Evolutionary conservation across 2,329 filamentous ascomycete genomes (phyloP), one percentile per base, ranked within the genome.

Genomic region (Cladosporium sp.): DNA sequence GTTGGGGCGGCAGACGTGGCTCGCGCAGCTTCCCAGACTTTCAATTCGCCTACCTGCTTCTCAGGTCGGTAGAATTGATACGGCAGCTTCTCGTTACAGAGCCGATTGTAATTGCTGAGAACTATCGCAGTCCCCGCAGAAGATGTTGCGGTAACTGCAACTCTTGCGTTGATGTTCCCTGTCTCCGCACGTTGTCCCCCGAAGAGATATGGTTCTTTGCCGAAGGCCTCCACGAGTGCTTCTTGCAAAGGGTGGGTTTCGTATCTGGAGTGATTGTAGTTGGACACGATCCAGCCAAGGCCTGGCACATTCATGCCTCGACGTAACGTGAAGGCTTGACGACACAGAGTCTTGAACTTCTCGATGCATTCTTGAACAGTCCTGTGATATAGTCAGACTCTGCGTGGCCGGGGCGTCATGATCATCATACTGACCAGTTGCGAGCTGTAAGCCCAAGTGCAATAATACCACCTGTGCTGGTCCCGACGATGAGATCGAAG

Each of bases 1-100:
- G 76, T 78, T 3, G 83, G 81, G 3, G 82, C 80, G 8, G 83
- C 82, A 2, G 79, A 80, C 1, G 82, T 84, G 7, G 83, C 83
- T 15, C 81, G 75, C 2, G 80, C 78, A 15, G 81, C 81, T 75
- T 85, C 81, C 83, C 83, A 85, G 5, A 80, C 76, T 65, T 78
- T 79, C 54, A 82, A 59, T 67, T 82, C 80, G 8, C 68, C 60
- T 1, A 71, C 44, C 0, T 70, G 68, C 28, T 74, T 69, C 26
- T 80, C 75, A 4, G 75, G 75, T 8, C 79, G 69, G 15, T 77
- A 71, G 66, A 81, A 80, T 18, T 71, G 68, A 68, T 79, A 80
- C 28, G 61, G 58, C 8, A 65, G 67, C 69, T 34, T 51, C 1
- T 65, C 41, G 26, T n/a, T 60, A 26, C 67, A 66, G 15, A 65